These are phyloP conservation scores for Flammula alnicola DNA, from an alignment of 1,284 basidiomycete genomes.

Conservation along the genomic window DNA sequence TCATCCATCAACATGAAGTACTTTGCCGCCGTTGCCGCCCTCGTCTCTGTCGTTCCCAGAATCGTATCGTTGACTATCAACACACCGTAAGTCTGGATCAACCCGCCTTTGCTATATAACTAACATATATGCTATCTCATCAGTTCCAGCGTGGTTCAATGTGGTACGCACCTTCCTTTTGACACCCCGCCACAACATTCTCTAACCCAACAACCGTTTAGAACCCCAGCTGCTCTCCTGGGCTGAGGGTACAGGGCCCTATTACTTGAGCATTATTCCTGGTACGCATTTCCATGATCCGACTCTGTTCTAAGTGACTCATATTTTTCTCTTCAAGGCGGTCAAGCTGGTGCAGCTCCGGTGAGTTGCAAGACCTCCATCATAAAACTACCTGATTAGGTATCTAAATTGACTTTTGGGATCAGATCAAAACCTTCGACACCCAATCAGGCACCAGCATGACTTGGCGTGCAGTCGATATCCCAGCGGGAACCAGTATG, in stretches of 20 bases:
- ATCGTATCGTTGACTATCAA: constrained; percentile 62
- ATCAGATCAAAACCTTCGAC: constrained; percentile 56
- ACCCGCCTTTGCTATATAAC: constrained; percentile 7
- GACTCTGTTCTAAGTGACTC: constrained; percentile 2
- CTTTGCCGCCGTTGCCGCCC: constrained; percentile 45
- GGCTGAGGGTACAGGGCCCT: constrained; percentile 60
- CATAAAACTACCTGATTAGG: constrained; percentile 22
- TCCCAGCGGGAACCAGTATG: constrained; percentile 57
- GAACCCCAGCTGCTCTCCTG: constrained; percentile 66
- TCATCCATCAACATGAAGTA: constrained; percentile 53
- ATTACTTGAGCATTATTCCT: constrained; percentile 69
- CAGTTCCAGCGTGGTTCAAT: constrained; percentile 49
- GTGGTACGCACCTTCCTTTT: constrained; percentile 47
- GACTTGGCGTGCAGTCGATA: constrained; percentile 71
- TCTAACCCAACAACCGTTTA: constrained; percentile 29
- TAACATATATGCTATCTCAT: not conserved
- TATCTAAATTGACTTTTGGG: constrained; percentile 25
- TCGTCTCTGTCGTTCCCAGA: constrained; percentile 50
- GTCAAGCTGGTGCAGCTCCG: constrained; percentile 56
- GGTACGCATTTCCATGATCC: constrained; percentile 41
- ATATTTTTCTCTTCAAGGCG: constrained; percentile 42
- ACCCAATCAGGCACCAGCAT: constrained; percentile 45
- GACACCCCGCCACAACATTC: not conserved
- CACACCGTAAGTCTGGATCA: constrained; percentile 60
- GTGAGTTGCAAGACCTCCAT: constrained; percentile 41